Base-by-base conservation (phyloP, 2,329 filamentous ascomycete species). In the Beauveria australis region DNA sequence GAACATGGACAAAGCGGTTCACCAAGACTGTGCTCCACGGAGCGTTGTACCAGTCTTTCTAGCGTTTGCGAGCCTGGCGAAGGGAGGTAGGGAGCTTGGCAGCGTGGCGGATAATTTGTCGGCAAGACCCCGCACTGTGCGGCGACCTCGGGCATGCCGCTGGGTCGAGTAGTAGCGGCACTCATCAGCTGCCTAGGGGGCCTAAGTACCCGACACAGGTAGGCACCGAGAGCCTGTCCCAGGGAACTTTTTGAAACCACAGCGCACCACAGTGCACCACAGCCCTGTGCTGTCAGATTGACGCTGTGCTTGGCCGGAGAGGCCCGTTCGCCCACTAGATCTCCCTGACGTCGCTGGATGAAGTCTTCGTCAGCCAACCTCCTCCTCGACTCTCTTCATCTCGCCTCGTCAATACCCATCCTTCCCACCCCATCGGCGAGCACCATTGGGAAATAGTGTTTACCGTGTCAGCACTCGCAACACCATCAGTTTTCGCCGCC, bases 361-460 rank as follows among this genome's bases (percentile, higher is more conserved):
- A 54, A 61, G 53, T 51, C 59, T 56, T 61, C 52, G 44, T 61
- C 59, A 55, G 59, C 59, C 59, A 61, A 61, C 59, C 59, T 61
- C 59, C 59, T 60, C 58, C 22, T 44, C 59, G 14, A 40, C 30
- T 22, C 46, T 51, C 40, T 37, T 55, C 53, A 51, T 56, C 44
- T 61, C 46, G 53, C 59, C 40, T 56, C 19, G 52, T 24, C 52
- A 61, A 18, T 28, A 51, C 53, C 9, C 43, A 56, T 61, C 40
- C n/a, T 28, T 59, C 46, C 22, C 33, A 53, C 19, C 33, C 26
- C 48, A 47, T 59, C 57, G 48, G 57, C 16, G 57, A 53, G 49
- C 28, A 28, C 40, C 49, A 49, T 44, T 33, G 49, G 48, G n/a
- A 59, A 59, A 33, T 43, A 47, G 24, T 30, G 22, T 59, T 59